Conservation (phyloP, 2,329 filamentous ascomycete species). For the Sarocladiaceae sp. region DNA sequence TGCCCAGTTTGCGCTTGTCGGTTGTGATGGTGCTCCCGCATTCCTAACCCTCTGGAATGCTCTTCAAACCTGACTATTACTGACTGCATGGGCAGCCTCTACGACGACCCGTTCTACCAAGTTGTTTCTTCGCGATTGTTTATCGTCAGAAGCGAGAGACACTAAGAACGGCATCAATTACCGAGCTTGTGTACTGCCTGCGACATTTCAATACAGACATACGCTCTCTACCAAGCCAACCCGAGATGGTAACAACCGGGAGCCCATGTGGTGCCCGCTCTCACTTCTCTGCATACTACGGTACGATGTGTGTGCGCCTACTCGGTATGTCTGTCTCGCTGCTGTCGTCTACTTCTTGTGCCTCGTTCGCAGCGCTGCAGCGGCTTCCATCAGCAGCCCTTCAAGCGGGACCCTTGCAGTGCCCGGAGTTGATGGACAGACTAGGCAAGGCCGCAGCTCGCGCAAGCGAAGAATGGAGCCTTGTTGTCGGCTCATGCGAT, state of each 20-base stretch:
- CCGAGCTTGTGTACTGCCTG: not conserved
- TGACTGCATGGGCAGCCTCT: not conserved
- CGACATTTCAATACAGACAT: not conserved
- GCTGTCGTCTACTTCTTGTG: not conserved
- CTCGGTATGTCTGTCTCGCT: not conserved
- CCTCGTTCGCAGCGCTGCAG: not conserved
- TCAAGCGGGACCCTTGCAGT: not conserved
- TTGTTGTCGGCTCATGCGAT: conserved; percentile 1
- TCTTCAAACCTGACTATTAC: not conserved
- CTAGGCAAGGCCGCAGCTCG: conserved; percentile 9
- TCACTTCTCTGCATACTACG: not conserved
- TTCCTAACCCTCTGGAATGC: not conserved
- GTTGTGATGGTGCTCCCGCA: conserved; percentile 3
- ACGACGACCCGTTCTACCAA: no score
- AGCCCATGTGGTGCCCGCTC: not conserved
- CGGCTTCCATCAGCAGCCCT: not conserved
- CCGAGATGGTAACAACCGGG: not conserved
- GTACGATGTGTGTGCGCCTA: no score
- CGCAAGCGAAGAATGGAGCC: conserved; percentile 4
- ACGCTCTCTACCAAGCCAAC: not conserved
- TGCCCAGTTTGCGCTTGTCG: no score
- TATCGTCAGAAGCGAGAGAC: conserved; percentile 7
- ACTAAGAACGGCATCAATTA: conserved; percentile 5
- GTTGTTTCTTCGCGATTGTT: no score
- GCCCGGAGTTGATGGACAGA: conserved; percentile 10